phyloP scores from a whole-genome alignment of 345 rosid species.

The Syzygium jambos region DNA sequence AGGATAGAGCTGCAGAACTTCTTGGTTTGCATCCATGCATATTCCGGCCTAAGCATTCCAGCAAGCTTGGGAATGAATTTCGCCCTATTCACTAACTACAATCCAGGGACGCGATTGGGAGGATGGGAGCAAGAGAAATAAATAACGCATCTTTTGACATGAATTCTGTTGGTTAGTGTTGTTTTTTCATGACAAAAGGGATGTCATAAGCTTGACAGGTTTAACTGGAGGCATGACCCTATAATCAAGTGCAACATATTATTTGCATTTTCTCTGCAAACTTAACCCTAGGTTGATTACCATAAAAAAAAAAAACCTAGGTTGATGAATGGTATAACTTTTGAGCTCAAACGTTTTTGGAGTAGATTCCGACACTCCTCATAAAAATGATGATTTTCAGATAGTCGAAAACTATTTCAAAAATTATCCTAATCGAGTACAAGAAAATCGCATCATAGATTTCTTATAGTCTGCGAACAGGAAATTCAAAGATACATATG shows the following conservation, averaged over 20 bases:
- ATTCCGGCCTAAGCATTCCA: slow-evolving; percentile 69
- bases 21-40: slow-evolving; percentile 14
- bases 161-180: neutral
- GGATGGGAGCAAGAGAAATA: slow-evolving; percentile 59
- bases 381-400: neutral
- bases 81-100: slow-evolving; percentile 63
- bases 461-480: too few relatives aligned
- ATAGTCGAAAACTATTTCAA: neutral
- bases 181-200: neutral
- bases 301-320: neutral
- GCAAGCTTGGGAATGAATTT: slow-evolving; percentile 87
- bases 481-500: too few relatives aligned
- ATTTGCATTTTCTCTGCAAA: neutral
- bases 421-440: neutral
- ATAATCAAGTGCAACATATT: neutral
- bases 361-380: neutral
- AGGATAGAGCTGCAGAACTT: slow-evolving; percentile 62
- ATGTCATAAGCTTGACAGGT: neutral
- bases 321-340: neutral
- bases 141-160: neutral
- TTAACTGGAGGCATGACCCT: neutral
- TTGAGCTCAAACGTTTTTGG: neutral
- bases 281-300: neutral
- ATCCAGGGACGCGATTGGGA: slow-evolving; percentile 69
- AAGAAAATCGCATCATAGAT: neutral